Conservation (phyloP, 768 basidiomycete species). For the Auriculariales sp. region DNA sequence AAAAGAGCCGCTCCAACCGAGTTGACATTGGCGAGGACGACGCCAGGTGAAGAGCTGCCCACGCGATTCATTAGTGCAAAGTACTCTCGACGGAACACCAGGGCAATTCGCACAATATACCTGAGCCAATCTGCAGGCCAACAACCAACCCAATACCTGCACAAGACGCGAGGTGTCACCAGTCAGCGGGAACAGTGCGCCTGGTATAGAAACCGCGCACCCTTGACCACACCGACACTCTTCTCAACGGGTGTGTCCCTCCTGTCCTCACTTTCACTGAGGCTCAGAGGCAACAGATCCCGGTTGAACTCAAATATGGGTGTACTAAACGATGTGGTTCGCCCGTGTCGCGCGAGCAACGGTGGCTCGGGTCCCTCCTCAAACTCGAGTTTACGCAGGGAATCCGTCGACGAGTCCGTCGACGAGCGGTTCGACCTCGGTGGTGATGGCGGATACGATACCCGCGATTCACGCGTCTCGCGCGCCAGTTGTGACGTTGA, state of each 20-base stretch:
- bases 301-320: constrained; percentile 59
- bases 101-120: constrained; percentile 75
- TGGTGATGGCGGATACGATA: constrained; percentile 9
- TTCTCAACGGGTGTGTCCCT: constrained; percentile 41
- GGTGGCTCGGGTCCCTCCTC: constrained; percentile 41
- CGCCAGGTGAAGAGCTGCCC: constrained; percentile 75
- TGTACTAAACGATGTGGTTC: constrained; percentile 53
- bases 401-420: constrained; percentile 47
- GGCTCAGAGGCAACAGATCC: constrained; percentile 60
- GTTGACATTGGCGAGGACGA: constrained; percentile 77
- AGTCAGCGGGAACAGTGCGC: constrained; percentile 5
- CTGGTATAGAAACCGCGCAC: constrained; percentile 30
- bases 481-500: not conserved
- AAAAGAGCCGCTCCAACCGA: constrained; percentile 80
- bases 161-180: not conserved
- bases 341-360: constrained; percentile 17
- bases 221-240: constrained; percentile 61
- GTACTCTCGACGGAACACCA: no score
- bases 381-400: constrained; percentile 66
- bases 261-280: constrained; percentile 50
- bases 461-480: not conserved
- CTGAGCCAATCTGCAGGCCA: constrained; percentile 83
- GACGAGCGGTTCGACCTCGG: constrained; percentile 10
- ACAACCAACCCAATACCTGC: constrained; percentile 76
- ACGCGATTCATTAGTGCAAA: not conserved